Evolutionary conservation across 2,329 filamentous ascomycete genomes (phyloP), one percentile per base, ranked within the genome.

Genomic region (Aspergillus sp.): DNA sequence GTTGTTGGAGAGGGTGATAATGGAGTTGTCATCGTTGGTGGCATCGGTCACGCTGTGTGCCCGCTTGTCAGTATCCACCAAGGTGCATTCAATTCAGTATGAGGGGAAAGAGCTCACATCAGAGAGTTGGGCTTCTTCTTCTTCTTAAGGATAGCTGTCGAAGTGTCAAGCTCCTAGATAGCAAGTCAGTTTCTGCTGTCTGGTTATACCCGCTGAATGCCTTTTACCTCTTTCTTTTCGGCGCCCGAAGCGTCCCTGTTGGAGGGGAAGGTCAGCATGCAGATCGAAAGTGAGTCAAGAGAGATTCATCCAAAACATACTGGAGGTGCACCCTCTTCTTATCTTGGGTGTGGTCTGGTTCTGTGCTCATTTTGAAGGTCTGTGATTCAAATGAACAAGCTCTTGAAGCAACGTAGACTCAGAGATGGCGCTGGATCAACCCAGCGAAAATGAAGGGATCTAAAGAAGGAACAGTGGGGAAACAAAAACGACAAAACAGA

Each of bases 51-150:
- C 93, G 76, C 90, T 95, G 62, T 56, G 47, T 32, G 43, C 42
- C 39, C 43, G 46, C 19, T 19, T 19, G 19, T 19, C 19, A 19
- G 19, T 19, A 19, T 19, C 19, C 19, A 19, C 19, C 19, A 19
- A 19, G 19, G 19, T 19, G 19, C 19, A 19, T 19, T 19, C 19
- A 19, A 19, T 19, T 19, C 19, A 19, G 19, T 19, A 19, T 19
- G 19, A 19, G 19, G 19, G 19, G 19, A 27, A 37, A 30, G 37
- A 12, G 33, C 85, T 69, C 78, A 95, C 90, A 98, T 95, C 69
- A 98, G 75, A 65, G 91, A 94, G 75, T 98, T 98, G 61, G 90
- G 90, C 88, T 98, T 98, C 90, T 98, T 98, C 86, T 98, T 98
- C 82, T 97, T 97, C 79, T 96, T 97, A 64, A 98, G 82, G 61